These are phyloP conservation scores for Friedmanniomyces endolithicus DNA, from an alignment of 495 filamentous ascomycete genomes.

Conservation along the genomic window DNA sequence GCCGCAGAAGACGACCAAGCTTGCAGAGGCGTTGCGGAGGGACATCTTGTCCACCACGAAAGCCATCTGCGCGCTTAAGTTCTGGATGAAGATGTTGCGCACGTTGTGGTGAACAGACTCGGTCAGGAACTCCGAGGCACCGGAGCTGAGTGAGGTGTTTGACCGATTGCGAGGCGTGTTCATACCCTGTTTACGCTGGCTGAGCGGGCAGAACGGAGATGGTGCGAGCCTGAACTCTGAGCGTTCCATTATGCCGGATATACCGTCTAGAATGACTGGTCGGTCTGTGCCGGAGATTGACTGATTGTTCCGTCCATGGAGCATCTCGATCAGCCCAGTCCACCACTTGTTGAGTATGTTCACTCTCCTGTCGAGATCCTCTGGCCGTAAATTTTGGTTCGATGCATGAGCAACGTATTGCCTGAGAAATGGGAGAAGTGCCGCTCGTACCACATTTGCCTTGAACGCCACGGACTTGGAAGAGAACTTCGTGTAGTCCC, in stretches of 20 bases:
- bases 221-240: constrained; percentile 78
- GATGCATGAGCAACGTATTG: constrained; percentile 60
- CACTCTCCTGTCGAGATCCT: constrained; percentile 76
- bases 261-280: constrained; percentile 69
- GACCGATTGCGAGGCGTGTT: constrained; percentile 36
- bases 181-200: constrained; percentile 34
- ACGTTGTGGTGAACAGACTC: constrained; percentile 92
- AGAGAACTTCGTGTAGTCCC: constrained; percentile 62
- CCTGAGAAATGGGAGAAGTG: constrained; percentile 73
- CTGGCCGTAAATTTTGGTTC: constrained; percentile 52
- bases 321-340: constrained; percentile 76
- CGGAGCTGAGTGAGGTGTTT: constrained; percentile 44
- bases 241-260: constrained; percentile 76
- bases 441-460: constrained; percentile 63
- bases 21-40: constrained; percentile 75
- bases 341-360: constrained; percentile 91
- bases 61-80: constrained; percentile 73
- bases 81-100: constrained; percentile 78
- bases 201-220: constrained; percentile 49
- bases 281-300: constrained; percentile 66
- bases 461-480: constrained; percentile 65
- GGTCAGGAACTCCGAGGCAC: constrained; percentile 63
- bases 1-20: constrained; percentile 83
- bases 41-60: constrained; percentile 90
- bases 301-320: constrained; percentile 60